These are phyloP conservation scores for Zelonia costaricensis DNA, from an alignment of 208 protist genomes.

Conservation along the genomic window DNA sequence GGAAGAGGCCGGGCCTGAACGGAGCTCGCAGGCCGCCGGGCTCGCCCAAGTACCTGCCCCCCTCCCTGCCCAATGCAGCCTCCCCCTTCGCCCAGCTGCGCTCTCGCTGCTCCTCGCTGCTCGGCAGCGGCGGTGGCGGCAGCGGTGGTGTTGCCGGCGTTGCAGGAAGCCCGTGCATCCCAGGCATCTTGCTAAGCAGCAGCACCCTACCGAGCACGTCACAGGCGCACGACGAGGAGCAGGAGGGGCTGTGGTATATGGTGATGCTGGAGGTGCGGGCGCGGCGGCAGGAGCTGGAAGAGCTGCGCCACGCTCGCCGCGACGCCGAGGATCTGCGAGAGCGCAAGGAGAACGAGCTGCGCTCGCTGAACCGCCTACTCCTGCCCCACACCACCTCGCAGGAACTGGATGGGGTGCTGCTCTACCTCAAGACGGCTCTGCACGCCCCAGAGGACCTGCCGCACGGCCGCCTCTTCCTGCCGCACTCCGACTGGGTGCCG, in stretches of 20 bases:
- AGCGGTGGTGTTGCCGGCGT: no score
- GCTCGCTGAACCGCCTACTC: conserved; percentile 47
- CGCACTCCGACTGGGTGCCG: conserved; percentile 66
- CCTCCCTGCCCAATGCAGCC: no score
- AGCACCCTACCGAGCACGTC: background rate
- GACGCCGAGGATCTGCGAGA: conserved; percentile 44
- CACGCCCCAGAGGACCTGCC: conserved; percentile 59
- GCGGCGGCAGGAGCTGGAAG: conserved; percentile 56
- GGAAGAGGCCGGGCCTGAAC: no score
- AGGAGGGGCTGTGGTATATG: conserved; percentile 60
- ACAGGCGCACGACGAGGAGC: conserved; percentile 14
- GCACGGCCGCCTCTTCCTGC: conserved; percentile 41
- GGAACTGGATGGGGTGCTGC: conserved; percentile 40
- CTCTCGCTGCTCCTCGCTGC: no score
- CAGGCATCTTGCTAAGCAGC: background rate
- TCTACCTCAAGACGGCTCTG: conserved; percentile 63
- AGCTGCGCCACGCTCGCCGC: conserved; percentile 34
- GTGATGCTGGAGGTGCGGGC: conserved; percentile 69
- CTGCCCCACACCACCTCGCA: conserved; percentile 48
- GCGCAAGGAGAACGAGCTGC: conserved; percentile 29
- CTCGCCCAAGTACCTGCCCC: no score
- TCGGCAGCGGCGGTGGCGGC: no score
- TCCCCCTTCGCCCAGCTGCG: no score
- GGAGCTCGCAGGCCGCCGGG: no score
- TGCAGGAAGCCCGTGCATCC: background rate